Percentiles rank a stretch among this genome's conserved stretches.
These are phyloP conservation scores for Penicillium sclerotiorum DNA, from an alignment of 2,329 filamentous ascomycete genomes.

Conservation along the genomic window DNA sequence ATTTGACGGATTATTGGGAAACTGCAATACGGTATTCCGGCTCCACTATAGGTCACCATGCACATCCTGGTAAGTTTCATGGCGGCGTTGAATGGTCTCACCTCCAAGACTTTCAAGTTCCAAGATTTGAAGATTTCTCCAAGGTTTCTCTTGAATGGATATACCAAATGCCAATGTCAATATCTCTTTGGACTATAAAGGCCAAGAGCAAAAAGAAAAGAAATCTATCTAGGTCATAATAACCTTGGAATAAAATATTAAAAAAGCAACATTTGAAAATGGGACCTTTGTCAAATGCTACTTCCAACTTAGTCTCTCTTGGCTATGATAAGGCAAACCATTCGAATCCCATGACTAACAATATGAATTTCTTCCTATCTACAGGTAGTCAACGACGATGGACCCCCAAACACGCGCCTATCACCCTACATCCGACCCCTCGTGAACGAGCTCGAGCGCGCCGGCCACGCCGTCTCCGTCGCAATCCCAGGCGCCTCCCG, in stretches of 20 bases:
- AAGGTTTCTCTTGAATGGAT: background rate
- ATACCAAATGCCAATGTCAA: too few relatives aligned
- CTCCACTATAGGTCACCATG: slow-evolving; percentile 34
- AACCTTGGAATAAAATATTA: background rate
- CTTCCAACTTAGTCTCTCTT: too few relatives aligned
- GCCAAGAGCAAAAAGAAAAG: background rate
- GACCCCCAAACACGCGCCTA: slow-evolving; percentile 70
- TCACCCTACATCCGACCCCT: slow-evolving; percentile 76
- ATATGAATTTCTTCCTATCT: background rate
- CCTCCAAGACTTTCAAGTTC: too few relatives aligned
- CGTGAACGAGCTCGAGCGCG: slow-evolving; percentile 66
- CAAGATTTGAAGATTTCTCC: too few relatives aligned
- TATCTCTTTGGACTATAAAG: too few relatives aligned
- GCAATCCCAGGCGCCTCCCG: slow-evolving; percentile 84
- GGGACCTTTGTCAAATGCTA: too few relatives aligned
- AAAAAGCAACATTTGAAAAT: too few relatives aligned
- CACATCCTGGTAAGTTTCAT: slow-evolving; percentile 54
- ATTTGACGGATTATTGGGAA: too few relatives aligned
- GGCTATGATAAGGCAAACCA: background rate
- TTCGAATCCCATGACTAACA: background rate
- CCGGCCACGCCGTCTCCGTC: slow-evolving; percentile 81
- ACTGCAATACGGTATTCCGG: too few relatives aligned
- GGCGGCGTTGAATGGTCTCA: too few relatives aligned
- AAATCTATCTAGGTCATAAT: background rate
- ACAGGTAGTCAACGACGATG: slow-evolving; percentile 68